A percentile compares a stretch with the other conserved stretches of the same genome.
These are phyloP conservation scores for Fonsecaea pugnacius DNA, from an alignment of 2,329 filamentous ascomycete genomes.

Conservation along the genomic window DNA sequence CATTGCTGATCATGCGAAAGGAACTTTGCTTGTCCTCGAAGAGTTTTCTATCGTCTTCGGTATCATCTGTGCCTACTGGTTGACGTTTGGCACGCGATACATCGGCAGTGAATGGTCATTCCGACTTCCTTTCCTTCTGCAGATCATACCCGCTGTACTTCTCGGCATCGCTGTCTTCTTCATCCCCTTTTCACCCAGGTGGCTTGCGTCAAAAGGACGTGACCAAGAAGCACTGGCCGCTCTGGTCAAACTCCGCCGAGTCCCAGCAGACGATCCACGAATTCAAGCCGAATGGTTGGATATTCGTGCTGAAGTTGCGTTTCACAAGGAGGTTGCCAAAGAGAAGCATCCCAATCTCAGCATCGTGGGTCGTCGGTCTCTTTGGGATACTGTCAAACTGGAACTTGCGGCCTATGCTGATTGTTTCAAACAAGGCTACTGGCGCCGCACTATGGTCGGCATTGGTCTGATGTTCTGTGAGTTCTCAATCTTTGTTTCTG, in stretches of 20 bases:
- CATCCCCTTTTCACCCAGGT: conserved; percentile 61
- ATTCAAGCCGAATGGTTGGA: conserved; percentile 58
- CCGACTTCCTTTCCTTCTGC: conserved; percentile 54
- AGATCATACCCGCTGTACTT: conserved; percentile 49
- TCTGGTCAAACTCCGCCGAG: conserved; percentile 53
- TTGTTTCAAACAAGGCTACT: conserved; percentile 56
- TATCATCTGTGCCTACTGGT: conserved; percentile 47
- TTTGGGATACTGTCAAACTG: conserved; percentile 48
- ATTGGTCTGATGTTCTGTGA: conserved; percentile 56
- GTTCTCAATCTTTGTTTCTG: neutral
- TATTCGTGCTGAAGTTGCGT: conserved; percentile 58
- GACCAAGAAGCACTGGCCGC: conserved; percentile 56
- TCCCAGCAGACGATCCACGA: conserved; percentile 55
- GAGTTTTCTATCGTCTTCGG: conserved; percentile 47
- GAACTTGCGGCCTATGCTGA: conserved; percentile 57
- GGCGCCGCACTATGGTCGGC: conserved; percentile 58
- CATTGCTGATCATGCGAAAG: conserved; percentile 5
- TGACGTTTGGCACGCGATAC: conserved; percentile 50
- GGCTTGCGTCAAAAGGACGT: conserved; percentile 54
- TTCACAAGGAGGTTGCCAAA: conserved; percentile 53
- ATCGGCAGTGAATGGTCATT: conserved; percentile 54
- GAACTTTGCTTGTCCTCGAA: conserved; percentile 46
- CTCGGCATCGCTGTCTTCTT: conserved; percentile 46
- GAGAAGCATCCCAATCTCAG: conserved; percentile 48
- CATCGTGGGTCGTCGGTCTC: conserved; percentile 35